Conservation (phyloP, 805 yeast species). For the Pichia scutulata region DNA sequence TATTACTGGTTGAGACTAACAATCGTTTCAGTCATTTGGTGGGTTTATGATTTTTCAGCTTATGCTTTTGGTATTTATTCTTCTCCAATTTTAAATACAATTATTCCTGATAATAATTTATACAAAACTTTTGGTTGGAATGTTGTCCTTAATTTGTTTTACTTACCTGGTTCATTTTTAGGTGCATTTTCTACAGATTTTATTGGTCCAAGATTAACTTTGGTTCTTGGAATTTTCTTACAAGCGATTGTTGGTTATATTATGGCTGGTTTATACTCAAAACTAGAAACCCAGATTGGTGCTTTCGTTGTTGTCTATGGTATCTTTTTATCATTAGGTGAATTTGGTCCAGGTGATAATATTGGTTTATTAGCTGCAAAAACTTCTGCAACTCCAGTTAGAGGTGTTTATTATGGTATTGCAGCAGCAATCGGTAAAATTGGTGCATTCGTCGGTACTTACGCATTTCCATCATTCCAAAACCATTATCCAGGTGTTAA, state of each 20-base stretch:
- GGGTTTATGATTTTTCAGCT: constrained; percentile 79
- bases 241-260: constrained; percentile 79
- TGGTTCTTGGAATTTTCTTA: constrained; percentile 54
- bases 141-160: constrained; percentile 78
- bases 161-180: constrained; percentile 80
- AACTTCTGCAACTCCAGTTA: constrained; percentile 75
- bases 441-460: constrained; percentile 90
- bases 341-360: constrained; percentile 91
- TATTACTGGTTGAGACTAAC: constrained; percentile 77
- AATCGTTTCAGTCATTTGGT: constrained; percentile 77
- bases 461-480: constrained; percentile 77
- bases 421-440: constrained; percentile 89
- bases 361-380: constrained; percentile 84
- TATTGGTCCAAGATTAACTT: constrained; percentile 83
- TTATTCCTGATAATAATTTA: constrained; percentile 54
- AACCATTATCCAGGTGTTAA: constrained; percentile 47
- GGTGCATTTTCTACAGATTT: constrained; percentile 86
- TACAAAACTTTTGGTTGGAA: constrained; percentile 87
- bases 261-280: constrained; percentile 66
- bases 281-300: constrained; percentile 54
- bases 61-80: constrained; percentile 87
- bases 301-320: constrained; percentile 85
- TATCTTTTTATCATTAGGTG: constrained; percentile 80
- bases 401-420: constrained; percentile 87
- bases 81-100: constrained; percentile 51